phyloP scores from a whole-genome alignment of 371 early-diverging fungal genomes.

The Batkoa obscura region DNA sequence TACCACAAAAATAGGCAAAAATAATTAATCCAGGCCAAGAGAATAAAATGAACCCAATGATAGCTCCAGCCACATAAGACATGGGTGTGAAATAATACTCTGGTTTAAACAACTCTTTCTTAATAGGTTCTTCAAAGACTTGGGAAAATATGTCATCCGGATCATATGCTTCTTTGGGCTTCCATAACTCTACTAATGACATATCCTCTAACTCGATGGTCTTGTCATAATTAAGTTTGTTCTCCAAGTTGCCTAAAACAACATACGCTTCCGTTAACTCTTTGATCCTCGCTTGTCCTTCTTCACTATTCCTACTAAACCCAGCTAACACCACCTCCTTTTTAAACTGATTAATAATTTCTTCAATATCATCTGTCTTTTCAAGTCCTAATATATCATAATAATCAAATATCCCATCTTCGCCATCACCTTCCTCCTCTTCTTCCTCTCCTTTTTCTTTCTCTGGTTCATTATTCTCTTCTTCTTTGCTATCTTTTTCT shows the following conservation, averaged over 20 bases:
- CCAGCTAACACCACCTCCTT: neutral
- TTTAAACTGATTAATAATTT: neutral
- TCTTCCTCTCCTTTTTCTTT: neutral
- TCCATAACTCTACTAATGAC: neutral
- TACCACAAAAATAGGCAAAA: neutral
- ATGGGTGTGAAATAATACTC: neutral
- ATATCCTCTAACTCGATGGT: neutral
- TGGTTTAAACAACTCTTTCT: neutral
- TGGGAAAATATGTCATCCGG: neutral
- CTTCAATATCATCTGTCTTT: neutral
- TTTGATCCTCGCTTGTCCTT: neutral
- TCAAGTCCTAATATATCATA: neutral
- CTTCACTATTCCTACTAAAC: neutral
- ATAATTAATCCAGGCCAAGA: neutral
- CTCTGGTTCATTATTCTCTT: neutral
- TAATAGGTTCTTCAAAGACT: neutral
- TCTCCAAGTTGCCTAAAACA: neutral
- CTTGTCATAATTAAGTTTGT: neutral
- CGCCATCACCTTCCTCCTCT: neutral
- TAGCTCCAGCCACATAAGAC: neutral
- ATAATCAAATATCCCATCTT: neutral
- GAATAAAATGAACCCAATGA: neutral
- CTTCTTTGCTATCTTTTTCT: neutral
- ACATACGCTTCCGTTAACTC: neutral
- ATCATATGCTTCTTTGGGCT: neutral